Base-by-base conservation (phyloP, 2,329 filamentous ascomycete genomes). In the Ceratocystiopsis sp. region DNA sequence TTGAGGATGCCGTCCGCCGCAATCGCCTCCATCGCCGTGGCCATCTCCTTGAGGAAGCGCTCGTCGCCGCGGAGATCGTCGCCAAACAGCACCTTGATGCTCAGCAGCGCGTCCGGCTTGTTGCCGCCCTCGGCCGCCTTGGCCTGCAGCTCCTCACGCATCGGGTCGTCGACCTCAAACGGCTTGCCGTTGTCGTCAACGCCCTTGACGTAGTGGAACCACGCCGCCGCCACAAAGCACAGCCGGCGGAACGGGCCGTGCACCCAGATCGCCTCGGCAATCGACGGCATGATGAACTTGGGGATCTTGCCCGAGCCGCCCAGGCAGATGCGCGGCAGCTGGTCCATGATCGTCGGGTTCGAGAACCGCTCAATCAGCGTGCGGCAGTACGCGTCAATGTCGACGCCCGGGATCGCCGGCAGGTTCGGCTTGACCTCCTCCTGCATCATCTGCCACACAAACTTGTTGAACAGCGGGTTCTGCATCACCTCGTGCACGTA, bases 311-410 rank as follows among this genome's bases (percentile, higher is more conserved):
- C 68, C 7, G 67, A 69, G 18, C 61, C 67, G 53, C 65, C 65
- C 18, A 71, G 62, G 46, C 64, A 65, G 46, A 71, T 57, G 35
- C 68, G 68, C 35, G 66, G 63, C 44, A 71, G 59, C 57, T 70
- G 67, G 46, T 71, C 68, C 66, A 64, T 69, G 52, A 71, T 70
- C 43, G 67, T 69, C 0, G 68, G 67, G 64, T 71, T 71, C 52
- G 65, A 64, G 59, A 71, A 71, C 35, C 68, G 68, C 55, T 68
- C 66, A 47, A 71, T 63, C 38, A 71, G 62, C 0, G 67, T 71
- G 47, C 62, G 56, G 60, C 66, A 69, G 57, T 71, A 71, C 50
- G 65, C 49, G 49, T 71, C 66, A 42, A 71, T 64, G 50, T 68
- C 55, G 46, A 71, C 66, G 35, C 66, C 68, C 0, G 60, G 58